Conservation (phyloP, 2,329 filamentous ascomycete genomes). For the Aspergillus fructus region DNA sequence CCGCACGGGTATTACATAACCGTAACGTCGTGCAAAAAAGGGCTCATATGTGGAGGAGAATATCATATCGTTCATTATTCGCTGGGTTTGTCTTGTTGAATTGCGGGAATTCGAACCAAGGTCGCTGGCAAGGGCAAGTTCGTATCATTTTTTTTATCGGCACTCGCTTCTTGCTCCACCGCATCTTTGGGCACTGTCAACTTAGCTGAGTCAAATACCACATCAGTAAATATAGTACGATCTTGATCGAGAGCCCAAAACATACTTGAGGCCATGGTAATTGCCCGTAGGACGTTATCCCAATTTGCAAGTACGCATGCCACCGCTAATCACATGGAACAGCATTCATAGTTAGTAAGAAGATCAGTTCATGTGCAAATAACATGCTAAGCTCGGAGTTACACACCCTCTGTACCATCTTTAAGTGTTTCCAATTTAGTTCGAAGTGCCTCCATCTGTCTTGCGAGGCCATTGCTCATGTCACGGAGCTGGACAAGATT, state of each 20-base stretch:
- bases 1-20: background rate
- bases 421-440: slow-evolving; percentile 61
- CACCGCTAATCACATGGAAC: slow-evolving; percentile 48
- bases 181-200: slow-evolving; percentile 22
- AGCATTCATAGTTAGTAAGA: background rate
- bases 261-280: slow-evolving; percentile 64
- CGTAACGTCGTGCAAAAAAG: background rate
- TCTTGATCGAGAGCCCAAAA: slow-evolving; percentile 9
- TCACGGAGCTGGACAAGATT: slow-evolving; percentile 62
- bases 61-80: background rate
- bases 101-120: slow-evolving; percentile 44
- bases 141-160: slow-evolving; percentile 60
- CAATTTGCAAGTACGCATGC: slow-evolving; percentile 67
- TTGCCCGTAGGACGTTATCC: slow-evolving; percentile 64
- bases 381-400: background rate
- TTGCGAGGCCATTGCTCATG: slow-evolving; percentile 60
- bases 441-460: slow-evolving; percentile 63
- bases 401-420: slow-evolving; percentile 60
- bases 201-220: slow-evolving; percentile 24
- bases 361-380: background rate
- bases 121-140: slow-evolving; percentile 47
- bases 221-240: slow-evolving; percentile 6
- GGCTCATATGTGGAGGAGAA: background rate
- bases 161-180: slow-evolving; percentile 14
- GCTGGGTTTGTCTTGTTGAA: slow-evolving; percentile 19